Conservation (phyloP, 768 basidiomycete species). For the Termitomyces sp. region DNA sequence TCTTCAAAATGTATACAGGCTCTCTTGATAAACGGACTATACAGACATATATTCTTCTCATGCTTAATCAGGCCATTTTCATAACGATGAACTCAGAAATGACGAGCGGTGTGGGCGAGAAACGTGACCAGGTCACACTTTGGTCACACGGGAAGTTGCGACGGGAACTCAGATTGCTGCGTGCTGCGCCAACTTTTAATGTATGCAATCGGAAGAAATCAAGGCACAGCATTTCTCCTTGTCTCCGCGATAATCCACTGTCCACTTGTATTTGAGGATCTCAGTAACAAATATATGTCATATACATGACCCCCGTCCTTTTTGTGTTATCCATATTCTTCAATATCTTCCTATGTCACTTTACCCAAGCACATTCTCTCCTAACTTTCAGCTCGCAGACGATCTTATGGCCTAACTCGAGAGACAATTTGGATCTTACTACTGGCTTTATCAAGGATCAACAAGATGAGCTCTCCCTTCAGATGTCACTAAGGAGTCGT, state of each 20-base stretch:
- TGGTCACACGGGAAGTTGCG: too few relatives aligned
- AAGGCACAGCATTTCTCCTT: background rate
- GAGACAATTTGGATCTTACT: slow-evolving; percentile 1
- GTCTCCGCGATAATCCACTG: background rate
- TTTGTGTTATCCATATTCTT: slow-evolving; percentile 1
- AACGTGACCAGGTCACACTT: too few relatives aligned
- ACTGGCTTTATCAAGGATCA: background rate
- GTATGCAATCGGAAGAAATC: background rate
- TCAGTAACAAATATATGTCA: slow-evolving; percentile 9
- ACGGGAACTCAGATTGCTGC: too few relatives aligned
- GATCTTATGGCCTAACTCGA: slow-evolving; percentile 6
- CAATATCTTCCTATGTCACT: background rate
- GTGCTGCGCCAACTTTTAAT: too few relatives aligned
- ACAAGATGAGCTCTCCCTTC: background rate
- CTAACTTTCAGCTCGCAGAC: slow-evolving; percentile 12
- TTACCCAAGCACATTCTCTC: background rate
- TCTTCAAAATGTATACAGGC: too few relatives aligned
- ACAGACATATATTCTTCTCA: too few relatives aligned
- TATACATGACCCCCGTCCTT: slow-evolving; percentile 7
- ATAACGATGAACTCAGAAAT: too few relatives aligned
- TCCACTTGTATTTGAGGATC: background rate
- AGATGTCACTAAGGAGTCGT: slow-evolving; percentile 31
- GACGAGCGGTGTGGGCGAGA: too few relatives aligned
- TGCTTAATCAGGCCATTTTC: too few relatives aligned
- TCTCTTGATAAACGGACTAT: too few relatives aligned